Base-by-base conservation (phyloP, 106 monocot genomes). In the Apostasia ramifera region DNA sequence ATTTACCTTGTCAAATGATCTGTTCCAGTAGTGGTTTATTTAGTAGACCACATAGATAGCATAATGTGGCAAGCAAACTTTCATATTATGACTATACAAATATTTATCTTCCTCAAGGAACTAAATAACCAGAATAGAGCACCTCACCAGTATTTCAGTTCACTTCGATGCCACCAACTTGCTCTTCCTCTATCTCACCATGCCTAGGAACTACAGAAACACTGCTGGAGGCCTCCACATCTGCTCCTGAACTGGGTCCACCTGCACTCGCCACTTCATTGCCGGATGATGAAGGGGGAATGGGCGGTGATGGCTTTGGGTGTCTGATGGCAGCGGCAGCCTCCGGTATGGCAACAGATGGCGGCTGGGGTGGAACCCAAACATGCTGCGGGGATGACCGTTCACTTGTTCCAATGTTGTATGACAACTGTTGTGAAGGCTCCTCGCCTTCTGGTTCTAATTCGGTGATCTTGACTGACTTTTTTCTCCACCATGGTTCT, bases 341-440 rank as follows among this genome's bases (percentile, higher is more conserved):
- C 77, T 90, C 97, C 4, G 97, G 89, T 47, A 97, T 81, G 43
- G 66, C 85, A 6, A 97, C 92, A 37, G 80, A 10, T 43, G 97
- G 97, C 1, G 97, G 84, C 79, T 90, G 86, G 7, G 97, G 97
- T 12, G 92, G 97, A 39, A 97, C 85, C 97, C 97, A 97, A 40
- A 70, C 62, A 39, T 87, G 74, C 61, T 76, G 83, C 57, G 13
- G 61, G 10, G 73, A 49, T 51, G 55, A 44, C 46, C 47, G 41
- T 6, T 73, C 73, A 26, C 40, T 76, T 3, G 74, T 48, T 3
- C 54, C 71, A 2, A 53, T 53, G 3, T 71, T 69, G 73, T 81
- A 77, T 5, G 77, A 39, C 11, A 57, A 42, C 78, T 14, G 44
- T 14, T 62, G 77, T 78, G 5, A 80, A 4, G 42, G 39, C 51